Conservation (phyloP, 257 asterid genomes). For the Anisodus acutangulus region DNA sequence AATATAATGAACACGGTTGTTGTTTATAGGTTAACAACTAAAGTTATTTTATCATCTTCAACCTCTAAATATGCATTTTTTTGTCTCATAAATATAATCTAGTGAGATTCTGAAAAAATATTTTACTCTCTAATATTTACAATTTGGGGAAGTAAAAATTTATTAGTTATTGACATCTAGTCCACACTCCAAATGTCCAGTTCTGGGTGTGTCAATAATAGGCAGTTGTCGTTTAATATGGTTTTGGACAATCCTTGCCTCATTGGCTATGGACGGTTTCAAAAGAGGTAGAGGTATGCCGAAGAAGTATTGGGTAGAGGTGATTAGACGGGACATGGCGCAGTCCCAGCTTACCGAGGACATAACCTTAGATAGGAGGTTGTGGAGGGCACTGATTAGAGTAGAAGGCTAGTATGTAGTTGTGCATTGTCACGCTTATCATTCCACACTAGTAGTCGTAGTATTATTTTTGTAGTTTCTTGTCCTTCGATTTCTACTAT, state of each 20-base stretch:
- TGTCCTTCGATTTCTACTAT: no score
- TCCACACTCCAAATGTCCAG: not conserved
- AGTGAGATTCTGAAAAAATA: not conserved
- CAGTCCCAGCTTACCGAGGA: no score
- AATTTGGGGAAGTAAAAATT: slow-evolving; percentile 4
- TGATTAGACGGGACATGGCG: no score
- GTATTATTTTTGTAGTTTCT: no score
- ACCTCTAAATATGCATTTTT: not conserved
- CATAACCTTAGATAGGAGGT: no score
- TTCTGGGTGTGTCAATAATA: not conserved
- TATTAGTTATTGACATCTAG: not conserved
- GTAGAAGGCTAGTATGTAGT: no score
- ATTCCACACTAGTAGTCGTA: no score
- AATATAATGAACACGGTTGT: not conserved
- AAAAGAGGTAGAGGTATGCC: no score
- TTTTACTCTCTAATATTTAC: not conserved
- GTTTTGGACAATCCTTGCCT: not conserved
- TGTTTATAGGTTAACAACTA: slow-evolving; percentile 18
- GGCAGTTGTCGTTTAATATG: not conserved
- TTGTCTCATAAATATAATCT: not conserved
- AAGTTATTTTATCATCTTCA: slow-evolving; percentile 7
- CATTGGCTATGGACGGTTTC: no score
- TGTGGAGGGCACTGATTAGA: no score
- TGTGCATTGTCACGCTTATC: no score
- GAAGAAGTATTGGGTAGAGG: no score